Evolutionary conservation across 2,329 filamentous ascomycete species (phyloP).

Genomic region (Pezicula neosporulosa): DNA sequence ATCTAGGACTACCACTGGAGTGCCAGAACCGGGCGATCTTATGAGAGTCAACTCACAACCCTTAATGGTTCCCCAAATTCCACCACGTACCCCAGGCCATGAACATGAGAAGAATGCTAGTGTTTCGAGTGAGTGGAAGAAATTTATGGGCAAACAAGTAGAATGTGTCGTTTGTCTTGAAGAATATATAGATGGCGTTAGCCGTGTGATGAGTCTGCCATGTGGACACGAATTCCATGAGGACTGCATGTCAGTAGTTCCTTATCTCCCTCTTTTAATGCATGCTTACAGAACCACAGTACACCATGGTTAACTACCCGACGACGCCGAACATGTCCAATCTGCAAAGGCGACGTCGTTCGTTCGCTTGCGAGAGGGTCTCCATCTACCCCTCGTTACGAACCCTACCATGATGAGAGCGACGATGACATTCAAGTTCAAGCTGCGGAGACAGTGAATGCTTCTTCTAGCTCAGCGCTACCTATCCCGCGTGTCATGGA

Average conservation of each 20-base stretch:
- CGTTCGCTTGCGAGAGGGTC: slow-evolving; percentile 52
- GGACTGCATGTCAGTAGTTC: slow-evolving; percentile 86
- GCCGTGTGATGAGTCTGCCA: slow-evolving; percentile 92
- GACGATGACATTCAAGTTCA: slow-evolving; percentile 40
- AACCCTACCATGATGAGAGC: slow-evolving; percentile 35
- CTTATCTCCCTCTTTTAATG: not conserved
- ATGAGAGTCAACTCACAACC: slow-evolving; percentile 37
- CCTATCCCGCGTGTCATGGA: slow-evolving; percentile 14
- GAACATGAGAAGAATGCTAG: slow-evolving; percentile 46
- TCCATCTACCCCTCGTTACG: slow-evolving; percentile 26
- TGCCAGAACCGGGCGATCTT: slow-evolving; percentile 47
- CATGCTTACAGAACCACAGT: slow-evolving; percentile 40
- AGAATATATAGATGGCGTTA: slow-evolving; percentile 92
- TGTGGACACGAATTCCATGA: slow-evolving; percentile 98
- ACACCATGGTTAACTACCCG: slow-evolving; percentile 98
- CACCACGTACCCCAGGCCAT: slow-evolving; percentile 13
- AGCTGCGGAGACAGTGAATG: slow-evolving; percentile 39
- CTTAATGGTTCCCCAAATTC: slow-evolving; percentile 19
- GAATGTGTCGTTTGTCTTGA: slow-evolving; percentile 97
- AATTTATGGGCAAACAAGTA: slow-evolving; percentile 65
- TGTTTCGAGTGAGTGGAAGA: slow-evolving; percentile 56
- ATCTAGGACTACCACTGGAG: slow-evolving; percentile 61
- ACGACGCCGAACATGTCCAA: slow-evolving; percentile 92
- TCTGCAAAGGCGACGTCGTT: slow-evolving; percentile 97
- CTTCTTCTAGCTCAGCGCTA: slow-evolving; percentile 40